phyloP scores from a whole-genome alignment of 2,329 filamentous ascomycete genomes.

The Lecanicillium sp. region DNA sequence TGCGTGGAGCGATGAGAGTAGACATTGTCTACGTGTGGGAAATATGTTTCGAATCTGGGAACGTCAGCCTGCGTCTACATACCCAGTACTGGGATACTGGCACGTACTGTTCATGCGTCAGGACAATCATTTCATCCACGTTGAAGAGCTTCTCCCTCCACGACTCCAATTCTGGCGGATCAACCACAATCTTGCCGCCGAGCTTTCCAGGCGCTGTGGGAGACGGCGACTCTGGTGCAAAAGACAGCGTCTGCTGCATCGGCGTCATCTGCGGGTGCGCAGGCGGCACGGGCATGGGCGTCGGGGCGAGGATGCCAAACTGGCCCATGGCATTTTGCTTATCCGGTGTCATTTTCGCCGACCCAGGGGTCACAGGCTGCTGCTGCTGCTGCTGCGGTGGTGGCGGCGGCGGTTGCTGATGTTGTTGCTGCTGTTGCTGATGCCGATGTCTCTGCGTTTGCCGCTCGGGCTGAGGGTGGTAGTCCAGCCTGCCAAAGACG shows the following conservation, averaged over 20 bases:
- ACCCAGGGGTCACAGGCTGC: constrained; percentile 1
- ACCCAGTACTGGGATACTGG: too few species aligned
- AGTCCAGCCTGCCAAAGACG: constrained; percentile 7
- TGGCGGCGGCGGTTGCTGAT: constrained; percentile 9
- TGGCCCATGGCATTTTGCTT: constrained; percentile 20
- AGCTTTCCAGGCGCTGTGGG: constrained; percentile 33
- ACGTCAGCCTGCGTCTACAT: too few species aligned
- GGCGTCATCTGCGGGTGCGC: constrained; percentile 1
- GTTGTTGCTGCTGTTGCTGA: constrained; percentile 6
- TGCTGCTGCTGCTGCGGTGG: constrained; percentile 8
- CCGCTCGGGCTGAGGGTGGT: constrained; percentile 3
- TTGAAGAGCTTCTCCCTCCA: constrained; percentile 71
- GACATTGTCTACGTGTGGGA: constrained; percentile 76
- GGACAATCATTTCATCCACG: constrained; percentile 63
- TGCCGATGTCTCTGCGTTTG: constrained; percentile 4
- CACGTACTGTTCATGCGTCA: constrained; percentile 69
- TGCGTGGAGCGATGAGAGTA: constrained; percentile 81
- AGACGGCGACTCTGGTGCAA: constrained; percentile 9
- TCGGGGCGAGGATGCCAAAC: constrained; percentile 38
- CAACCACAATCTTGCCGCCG: constrained; percentile 48
- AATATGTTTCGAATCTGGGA: constrained; percentile 67
- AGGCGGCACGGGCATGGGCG: constrained; percentile 13
- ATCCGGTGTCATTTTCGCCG: too few species aligned
- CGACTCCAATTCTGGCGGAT: constrained; percentile 58
- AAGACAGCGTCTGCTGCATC: constrained; percentile 4